Conservation (phyloP, 495 filamentous ascomycete species). For the Penicillium egyptiacum region DNA sequence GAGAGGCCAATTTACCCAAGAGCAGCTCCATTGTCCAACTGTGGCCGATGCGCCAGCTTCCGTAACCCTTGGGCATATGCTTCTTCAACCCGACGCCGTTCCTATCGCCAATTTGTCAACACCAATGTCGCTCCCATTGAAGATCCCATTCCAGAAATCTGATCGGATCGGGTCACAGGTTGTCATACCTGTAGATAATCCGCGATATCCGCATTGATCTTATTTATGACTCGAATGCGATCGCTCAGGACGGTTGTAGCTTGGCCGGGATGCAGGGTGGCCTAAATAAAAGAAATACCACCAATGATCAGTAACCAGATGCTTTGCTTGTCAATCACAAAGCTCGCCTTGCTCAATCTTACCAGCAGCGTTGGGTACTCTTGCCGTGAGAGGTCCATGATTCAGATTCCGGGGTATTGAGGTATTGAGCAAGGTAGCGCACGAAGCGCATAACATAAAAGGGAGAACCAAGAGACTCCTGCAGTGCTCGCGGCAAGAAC, state of each 20-base stretch:
- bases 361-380: slow-evolving; percentile 98
- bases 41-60: slow-evolving; percentile 69
- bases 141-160: slow-evolving; percentile 10
- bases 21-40: slow-evolving; percentile 72
- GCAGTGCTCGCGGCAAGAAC: slow-evolving; percentile 3
- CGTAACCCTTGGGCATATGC: slow-evolving; percentile 79
- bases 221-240: slow-evolving; percentile 81
- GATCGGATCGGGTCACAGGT: slow-evolving; percentile 1
- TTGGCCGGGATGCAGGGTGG: slow-evolving; percentile 77
- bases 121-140: background rate
- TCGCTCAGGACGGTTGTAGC: slow-evolving; percentile 83
- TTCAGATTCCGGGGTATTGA: slow-evolving; percentile 35
- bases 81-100: slow-evolving; percentile 91
- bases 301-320: slow-evolving; percentile 17
- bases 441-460: slow-evolving; percentile 43
- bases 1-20: slow-evolving; percentile 65
- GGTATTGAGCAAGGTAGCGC: slow-evolving; percentile 24
- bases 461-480: slow-evolving; percentile 12
- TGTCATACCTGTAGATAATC: slow-evolving; percentile 89
- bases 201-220: slow-evolving; percentile 87
- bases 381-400: slow-evolving; percentile 79
- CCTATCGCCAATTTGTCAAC: slow-evolving; percentile 51
- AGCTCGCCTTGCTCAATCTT: slow-evolving; percentile 38
- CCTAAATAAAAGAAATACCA: slow-evolving; percentile 49
- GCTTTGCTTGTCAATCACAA: background rate